Base-by-base conservation (phyloP, 2,329 filamentous ascomycete species). In the Periglandula ipomoeae region DNA sequence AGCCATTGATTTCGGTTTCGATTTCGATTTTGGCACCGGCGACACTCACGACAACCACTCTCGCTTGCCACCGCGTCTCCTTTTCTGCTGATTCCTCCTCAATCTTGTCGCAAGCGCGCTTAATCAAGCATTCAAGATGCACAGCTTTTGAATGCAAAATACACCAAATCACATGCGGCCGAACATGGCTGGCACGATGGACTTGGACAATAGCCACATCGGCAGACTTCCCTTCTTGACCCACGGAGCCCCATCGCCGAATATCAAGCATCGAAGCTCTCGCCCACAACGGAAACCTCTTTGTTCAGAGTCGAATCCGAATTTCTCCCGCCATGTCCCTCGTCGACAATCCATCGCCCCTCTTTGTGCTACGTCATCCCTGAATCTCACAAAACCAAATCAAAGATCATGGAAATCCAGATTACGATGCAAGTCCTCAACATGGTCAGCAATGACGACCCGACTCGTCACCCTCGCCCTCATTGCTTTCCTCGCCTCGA, bases 401-500 rank as follows among this genome's bases (percentile, higher is more conserved):
- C 46, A 4, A 27, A 24, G 10, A 3, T 19, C 9, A 38, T 10
- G 27, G 20, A 43, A 27, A 15, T 7, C 41, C 19, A 19, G 39
- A 40, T 47, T 20, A 17, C 30, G 39, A n/a, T 11, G 15, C 9
- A 34, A 10, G 22, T 48, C n/a, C 5, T 32, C 4, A 10, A 19
- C n/a, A 19, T 5, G 20, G 13, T 15, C 32, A n/a, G 11, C n/a
- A 34, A 20, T 22, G 13, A 44, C 41, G 22, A 41, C 17, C 19
- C 23, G 44, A 40, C 44, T 68, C 52, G 50, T 73, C 47, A 53
- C 72, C 50, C 44, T 55, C 17, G 46, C 71, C 41, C 51, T 77
- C 41, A 53, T 73, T 47, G 56, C 65, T 47, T 60, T 65, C 49
- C 56, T 70, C 23, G 59, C 69, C 50, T 49, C 69, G 8, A 61